Evolutionary conservation across 1,284 basidiomycete species (phyloP), one percentile per base, ranked within the genome.

Genomic region (Sphaerobolus stellatus): DNA sequence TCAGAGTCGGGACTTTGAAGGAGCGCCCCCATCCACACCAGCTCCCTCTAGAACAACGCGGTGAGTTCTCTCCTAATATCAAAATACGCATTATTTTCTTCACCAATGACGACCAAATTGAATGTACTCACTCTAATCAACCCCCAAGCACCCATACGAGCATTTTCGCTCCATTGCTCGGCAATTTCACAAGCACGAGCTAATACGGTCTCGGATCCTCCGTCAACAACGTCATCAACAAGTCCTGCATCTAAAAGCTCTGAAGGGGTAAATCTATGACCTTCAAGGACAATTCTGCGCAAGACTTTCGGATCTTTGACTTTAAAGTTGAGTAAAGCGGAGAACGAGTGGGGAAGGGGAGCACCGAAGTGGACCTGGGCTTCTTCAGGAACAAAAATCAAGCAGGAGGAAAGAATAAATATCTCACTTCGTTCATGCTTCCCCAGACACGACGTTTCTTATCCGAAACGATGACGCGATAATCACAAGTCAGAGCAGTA

Each of bases 391-490:
- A 45, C 45, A 14, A 30, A 20, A 40, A 33, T 20, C 31, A 33
- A 18, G 11, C 24, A n/a, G 31, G 27, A 48, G 48, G 31, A 25
- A 40, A 22, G 18, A 14, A 34, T 30, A 33, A 27, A 27, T 22
- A 22, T 61, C 68, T 59, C 59, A 91, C 89, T 74, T 98, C 94
- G 67, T 97, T 97, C 93, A 97, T 96, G 68, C 84, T 92, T 56
- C 93, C 73, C 85, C 91, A 94, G 9, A 89, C 88, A 59, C 84
- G 82, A 46, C 85, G 84, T 65, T 82, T 84, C 62, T 79, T 86
- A 18, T 84, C 88, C 59, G 91, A 88, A 22, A 82, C 88, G 86
- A 96, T 94, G 54, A 97, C 79, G 30, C 94, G 83, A 71, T 92
- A 96, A 69, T 98, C 94, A 68, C 93, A 96, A 4, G 80, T 80